Conservation (phyloP, 2,329 filamentous ascomycete species). For the Blumeriella jaapii region DNA sequence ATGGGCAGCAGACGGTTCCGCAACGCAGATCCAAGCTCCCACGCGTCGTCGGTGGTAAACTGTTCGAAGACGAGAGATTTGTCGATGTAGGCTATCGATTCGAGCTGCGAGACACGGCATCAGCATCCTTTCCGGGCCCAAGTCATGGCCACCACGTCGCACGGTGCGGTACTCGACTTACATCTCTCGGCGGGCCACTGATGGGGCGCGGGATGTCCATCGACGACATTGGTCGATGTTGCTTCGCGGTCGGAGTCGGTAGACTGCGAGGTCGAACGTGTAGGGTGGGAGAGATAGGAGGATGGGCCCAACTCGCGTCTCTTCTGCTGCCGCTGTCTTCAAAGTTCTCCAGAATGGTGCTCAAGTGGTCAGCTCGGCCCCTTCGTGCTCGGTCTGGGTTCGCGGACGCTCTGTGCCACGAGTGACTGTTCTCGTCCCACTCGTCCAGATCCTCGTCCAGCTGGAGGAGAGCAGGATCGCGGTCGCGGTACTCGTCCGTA, state of each 20-base stretch:
- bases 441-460: conserved; percentile 1
- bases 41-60: conserved; percentile 55
- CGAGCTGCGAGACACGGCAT: conserved; percentile 18
- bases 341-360: conserved; percentile 18
- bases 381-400: conserved; percentile 16
- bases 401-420: conserved; percentile 1
- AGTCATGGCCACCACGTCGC: too few relatives aligned
- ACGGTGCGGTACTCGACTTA: too few relatives aligned
- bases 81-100: conserved; percentile 24
- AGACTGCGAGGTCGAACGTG: too few relatives aligned
- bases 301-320: not conserved
- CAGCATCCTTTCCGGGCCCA: conserved; percentile 3
- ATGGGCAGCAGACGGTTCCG: conserved; percentile 49
- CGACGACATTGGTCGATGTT: conserved; percentile 1
- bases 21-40: conserved; percentile 52
- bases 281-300: not conserved
- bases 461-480: conserved; percentile 5
- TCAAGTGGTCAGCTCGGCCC: conserved; percentile 22
- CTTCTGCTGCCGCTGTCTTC: conserved; percentile 8
- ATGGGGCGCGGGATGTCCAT: conserved; percentile 12
- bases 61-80: conserved; percentile 24
- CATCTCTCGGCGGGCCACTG: conserved; percentile 15
- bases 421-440: conserved; percentile 1
- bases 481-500: conserved; percentile 2
- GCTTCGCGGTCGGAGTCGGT: too few relatives aligned